Conservation (phyloP, 495 filamentous ascomycete genomes). For the Aspergillus leporis region DNA sequence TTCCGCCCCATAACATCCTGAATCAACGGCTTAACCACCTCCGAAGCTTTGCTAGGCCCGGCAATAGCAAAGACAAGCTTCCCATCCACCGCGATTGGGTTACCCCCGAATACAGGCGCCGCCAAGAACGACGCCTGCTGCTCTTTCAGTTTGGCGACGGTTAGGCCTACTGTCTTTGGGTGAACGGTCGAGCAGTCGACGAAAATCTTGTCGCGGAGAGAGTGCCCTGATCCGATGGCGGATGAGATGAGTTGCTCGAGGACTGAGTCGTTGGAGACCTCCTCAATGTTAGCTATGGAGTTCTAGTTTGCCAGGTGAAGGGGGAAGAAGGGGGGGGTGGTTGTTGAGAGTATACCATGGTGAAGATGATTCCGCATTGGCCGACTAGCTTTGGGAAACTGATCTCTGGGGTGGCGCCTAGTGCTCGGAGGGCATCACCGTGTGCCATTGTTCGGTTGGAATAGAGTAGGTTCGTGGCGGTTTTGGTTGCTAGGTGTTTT, state of each 20-base stretch:
- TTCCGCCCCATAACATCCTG: constrained; percentile 47
- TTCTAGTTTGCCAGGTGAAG: not conserved
- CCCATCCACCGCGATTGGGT: constrained; percentile 44
- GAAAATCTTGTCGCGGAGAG: constrained; percentile 48
- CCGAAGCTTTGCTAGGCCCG: constrained; percentile 36
- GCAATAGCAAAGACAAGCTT: constrained; percentile 51
- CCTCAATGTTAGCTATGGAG: not conserved
- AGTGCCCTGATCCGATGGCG: constrained; percentile 31
- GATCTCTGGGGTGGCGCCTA: constrained; percentile 36
- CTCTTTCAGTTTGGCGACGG: constrained; percentile 35
- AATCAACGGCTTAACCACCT: constrained; percentile 44
- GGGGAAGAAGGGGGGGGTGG: not conserved
- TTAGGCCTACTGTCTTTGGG: constrained; percentile 38
- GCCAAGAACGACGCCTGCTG: constrained; percentile 40
- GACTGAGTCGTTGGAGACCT: constrained; percentile 47
- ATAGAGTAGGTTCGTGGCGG: constrained; percentile 38
- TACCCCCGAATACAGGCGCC: constrained; percentile 49
- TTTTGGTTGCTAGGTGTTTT: constrained; percentile 42
- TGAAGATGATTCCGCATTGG: constrained; percentile 46
- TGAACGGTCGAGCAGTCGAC: constrained; percentile 52
- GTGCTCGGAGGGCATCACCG: constrained; percentile 34
- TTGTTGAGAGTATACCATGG: constrained; percentile 39
- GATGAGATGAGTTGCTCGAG: constrained; percentile 37
- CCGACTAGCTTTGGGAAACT: constrained; percentile 39
- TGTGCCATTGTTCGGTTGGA: constrained; percentile 48